Conservation (phyloP, 768 basidiomycete genomes). For the Macrolepiota fuliginosa region DNA sequence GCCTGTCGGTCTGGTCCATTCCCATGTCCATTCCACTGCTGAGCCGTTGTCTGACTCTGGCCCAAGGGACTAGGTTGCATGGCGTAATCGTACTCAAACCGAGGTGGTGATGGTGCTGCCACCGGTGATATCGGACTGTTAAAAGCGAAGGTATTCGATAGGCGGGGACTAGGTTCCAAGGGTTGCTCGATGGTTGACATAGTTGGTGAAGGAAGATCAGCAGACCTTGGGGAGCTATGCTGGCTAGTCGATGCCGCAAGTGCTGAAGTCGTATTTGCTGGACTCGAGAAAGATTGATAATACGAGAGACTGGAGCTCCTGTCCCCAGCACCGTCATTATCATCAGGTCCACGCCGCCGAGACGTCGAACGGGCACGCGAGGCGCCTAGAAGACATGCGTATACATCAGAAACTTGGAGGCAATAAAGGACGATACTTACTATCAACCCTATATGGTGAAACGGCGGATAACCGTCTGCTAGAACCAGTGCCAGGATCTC, state of each 20-base stretch:
- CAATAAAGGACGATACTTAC: slow-evolving; percentile 34
- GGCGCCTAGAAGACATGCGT: slow-evolving; percentile 31
- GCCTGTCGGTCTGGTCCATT: slow-evolving; percentile 25
- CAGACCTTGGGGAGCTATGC: slow-evolving; percentile 76
- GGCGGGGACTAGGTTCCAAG: slow-evolving; percentile 52
- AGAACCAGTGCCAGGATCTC: slow-evolving; percentile 48
- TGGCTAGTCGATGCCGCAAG: slow-evolving; percentile 44
- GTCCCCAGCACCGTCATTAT: slow-evolving; percentile 48
- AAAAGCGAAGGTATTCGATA: slow-evolving; percentile 43
- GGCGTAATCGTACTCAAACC: slow-evolving; percentile 56
- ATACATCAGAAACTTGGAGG: neutral
- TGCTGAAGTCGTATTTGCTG: slow-evolving; percentile 31
- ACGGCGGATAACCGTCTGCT: slow-evolving; percentile 55
- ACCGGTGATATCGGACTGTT: slow-evolving; percentile 51
- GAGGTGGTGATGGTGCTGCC: slow-evolving; percentile 49
- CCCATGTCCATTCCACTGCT: slow-evolving; percentile 45
- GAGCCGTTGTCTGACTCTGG: slow-evolving; percentile 35
- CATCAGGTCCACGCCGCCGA: slow-evolving; percentile 69
- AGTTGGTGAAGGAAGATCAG: slow-evolving; percentile 68
- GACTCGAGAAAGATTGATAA: slow-evolving; percentile 57
- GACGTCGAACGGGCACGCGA: slow-evolving; percentile 76
- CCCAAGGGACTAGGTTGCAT: slow-evolving; percentile 37
- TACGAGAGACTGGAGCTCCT: slow-evolving; percentile 37
- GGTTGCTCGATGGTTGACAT: slow-evolving; percentile 44
- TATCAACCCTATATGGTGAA: slow-evolving; percentile 64